phyloP scores from a whole-genome alignment of 768 basidiomycete species.

The Brasilioporus rufonigricans region DNA sequence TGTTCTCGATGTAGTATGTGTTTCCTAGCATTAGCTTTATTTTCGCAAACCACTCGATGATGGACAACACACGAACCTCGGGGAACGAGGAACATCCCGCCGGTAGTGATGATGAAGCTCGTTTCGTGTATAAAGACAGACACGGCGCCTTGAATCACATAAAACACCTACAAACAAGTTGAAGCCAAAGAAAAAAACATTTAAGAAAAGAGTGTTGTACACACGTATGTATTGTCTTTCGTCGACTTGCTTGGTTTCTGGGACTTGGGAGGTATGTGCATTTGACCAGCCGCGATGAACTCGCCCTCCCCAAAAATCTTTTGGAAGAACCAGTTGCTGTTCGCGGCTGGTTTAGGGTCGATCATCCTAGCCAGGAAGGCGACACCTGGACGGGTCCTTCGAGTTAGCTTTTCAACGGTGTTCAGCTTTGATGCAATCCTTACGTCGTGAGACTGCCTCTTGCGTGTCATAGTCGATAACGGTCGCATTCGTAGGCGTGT shows the following conservation, averaged over 20 bases:
- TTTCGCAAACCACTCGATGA: not conserved
- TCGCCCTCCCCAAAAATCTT: constrained; percentile 90
- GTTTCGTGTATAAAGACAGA: constrained; percentile 81
- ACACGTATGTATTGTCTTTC: constrained; percentile 91
- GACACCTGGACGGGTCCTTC: constrained; percentile 52
- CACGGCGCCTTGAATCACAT: constrained; percentile 86
- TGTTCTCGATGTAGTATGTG: constrained; percentile 87
- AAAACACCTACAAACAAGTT: constrained; percentile 52
- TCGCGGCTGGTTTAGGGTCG: constrained; percentile 54
- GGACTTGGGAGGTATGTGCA: constrained; percentile 75
- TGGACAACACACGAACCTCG: constrained; percentile 55
- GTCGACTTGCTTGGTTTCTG: constrained; percentile 85
- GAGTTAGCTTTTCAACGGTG: not conserved
- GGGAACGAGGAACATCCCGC: constrained; percentile 88
- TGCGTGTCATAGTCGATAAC: constrained; percentile 66
- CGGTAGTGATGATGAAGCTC: constrained; percentile 71
- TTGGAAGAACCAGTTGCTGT: constrained; percentile 78
- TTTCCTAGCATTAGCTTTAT: constrained; percentile 56
- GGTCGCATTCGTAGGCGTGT: constrained; percentile 62
- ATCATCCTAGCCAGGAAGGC: constrained; percentile 75
- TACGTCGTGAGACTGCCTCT: constrained; percentile 69
- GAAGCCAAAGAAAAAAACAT: not conserved
- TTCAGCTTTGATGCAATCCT: constrained; percentile 32
- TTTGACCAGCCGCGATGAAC: constrained; percentile 87
- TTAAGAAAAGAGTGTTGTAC: constrained; percentile 26